phyloP scores from a whole-genome alignment of 768 basidiomycete species.

The Trametes cingulata region DNA sequence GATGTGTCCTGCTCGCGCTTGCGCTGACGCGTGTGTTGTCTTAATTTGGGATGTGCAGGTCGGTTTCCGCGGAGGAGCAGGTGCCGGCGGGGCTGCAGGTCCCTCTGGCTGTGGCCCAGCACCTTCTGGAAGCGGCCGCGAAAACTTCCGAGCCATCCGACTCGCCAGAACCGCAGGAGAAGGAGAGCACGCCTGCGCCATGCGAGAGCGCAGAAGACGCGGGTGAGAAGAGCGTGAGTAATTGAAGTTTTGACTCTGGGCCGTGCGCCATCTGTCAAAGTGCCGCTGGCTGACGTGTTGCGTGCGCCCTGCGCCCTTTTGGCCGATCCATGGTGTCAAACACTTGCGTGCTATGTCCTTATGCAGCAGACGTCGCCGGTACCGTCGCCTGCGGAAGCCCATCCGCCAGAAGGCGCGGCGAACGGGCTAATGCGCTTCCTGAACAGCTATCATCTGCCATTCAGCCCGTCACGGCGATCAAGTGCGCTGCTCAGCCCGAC shows the following conservation, averaged over 20 bases:
- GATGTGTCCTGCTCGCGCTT: neutral
- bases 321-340: neutral
- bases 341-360: neutral
- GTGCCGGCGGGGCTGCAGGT: constrained; percentile 61
- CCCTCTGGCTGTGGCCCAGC: constrained; percentile 61
- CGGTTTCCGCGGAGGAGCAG: constrained; percentile 54
- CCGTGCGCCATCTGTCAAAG: constrained; percentile 12
- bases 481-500: constrained; percentile 22
- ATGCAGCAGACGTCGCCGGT: constrained; percentile 27
- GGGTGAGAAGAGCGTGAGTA: constrained; percentile 26
- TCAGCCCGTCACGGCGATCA: constrained; percentile 37
- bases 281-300: constrained; percentile 15
- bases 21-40: constrained; percentile 13
- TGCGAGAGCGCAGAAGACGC: constrained; percentile 22
- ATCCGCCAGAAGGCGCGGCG: constrained; percentile 28
- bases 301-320: neutral
- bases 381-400: constrained; percentile 24
- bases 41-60: constrained; percentile 37
- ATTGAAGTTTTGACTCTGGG: neutral
- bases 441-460: constrained; percentile 56
- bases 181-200: constrained; percentile 22
- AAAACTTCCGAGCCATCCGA: constrained; percentile 16
- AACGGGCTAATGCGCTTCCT: constrained; percentile 60
- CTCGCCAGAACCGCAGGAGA: constrained; percentile 17
- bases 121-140: constrained; percentile 50